phyloP scores from a whole-genome alignment of 495 filamentous ascomycete genomes.

The Aspergillus ostianus region DNA sequence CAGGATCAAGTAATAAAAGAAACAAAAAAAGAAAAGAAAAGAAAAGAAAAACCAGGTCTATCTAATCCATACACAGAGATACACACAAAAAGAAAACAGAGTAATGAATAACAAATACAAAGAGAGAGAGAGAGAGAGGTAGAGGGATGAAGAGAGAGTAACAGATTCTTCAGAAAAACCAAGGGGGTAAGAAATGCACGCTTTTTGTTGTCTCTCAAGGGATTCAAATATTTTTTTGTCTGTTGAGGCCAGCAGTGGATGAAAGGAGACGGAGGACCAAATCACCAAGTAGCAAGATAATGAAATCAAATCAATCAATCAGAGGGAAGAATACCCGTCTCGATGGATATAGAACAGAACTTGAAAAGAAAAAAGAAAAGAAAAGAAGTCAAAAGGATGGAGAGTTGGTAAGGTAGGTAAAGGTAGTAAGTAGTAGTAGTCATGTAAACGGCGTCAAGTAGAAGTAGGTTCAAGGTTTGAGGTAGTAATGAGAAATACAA shows the following conservation, averaged over 20 bases:
- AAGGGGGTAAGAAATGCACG: no score
- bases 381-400: not conserved
- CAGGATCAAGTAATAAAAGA: not conserved
- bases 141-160: conserved; percentile 15
- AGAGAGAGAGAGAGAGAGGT: conserved; percentile 11
- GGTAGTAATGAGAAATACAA: not conserved
- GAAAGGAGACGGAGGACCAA: not conserved
- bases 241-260: not conserved
- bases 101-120: conserved; percentile 6
- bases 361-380: not conserved
- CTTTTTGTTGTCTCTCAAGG: no score
- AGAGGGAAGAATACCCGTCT: conserved; percentile 6
- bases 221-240: not conserved
- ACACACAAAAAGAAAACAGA: conserved; percentile 1
- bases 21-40: conserved; percentile 11
- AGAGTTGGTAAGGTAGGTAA: not conserved
- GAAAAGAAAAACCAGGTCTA: conserved; percentile 16
- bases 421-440: not conserved
- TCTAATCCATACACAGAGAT: conserved; percentile 19
- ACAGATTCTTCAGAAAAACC: no score
- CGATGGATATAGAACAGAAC: not conserved
- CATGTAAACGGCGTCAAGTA: conserved; percentile 18
- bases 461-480: not conserved
- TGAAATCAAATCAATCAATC: conserved; percentile 9
- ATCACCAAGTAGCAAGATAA: not conserved